Conservation (phyloP, 148 eudicot species). For the Mesembryanthemum crystallinum region DNA sequence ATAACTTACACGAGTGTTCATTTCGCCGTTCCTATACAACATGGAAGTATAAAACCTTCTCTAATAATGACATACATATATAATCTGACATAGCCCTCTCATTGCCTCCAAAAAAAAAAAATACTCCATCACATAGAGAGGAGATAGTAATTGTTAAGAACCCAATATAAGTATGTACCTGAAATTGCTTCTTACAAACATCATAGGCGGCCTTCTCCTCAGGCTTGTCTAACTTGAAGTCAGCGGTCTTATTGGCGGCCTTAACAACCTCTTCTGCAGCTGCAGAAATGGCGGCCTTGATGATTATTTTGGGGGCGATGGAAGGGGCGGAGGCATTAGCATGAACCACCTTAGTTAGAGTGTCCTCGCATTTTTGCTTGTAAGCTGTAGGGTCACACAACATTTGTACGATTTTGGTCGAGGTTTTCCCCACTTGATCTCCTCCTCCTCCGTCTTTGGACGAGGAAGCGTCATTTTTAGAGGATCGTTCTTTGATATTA, state of each 20-base stretch:
- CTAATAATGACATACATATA: too few species aligned
- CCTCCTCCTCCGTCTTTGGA: slow-evolving; percentile 11
- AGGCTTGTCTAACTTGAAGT: slow-evolving; percentile 41
- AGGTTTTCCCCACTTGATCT: slow-evolving; percentile 11
- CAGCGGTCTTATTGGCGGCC: slow-evolving; percentile 31
- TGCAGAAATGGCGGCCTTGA: slow-evolving; percentile 52
- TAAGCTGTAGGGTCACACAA: slow-evolving; percentile 61
- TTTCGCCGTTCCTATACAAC: too few species aligned
- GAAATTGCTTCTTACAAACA: slow-evolving; percentile 54
- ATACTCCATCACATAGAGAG: too few species aligned
- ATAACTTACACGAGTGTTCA: too few species aligned
- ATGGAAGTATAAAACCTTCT: too few species aligned
- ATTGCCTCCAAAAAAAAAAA: too few species aligned
- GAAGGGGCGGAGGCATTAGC: slow-evolving; percentile 22
- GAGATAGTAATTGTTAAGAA: too few species aligned
- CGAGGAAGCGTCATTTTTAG: not conserved
- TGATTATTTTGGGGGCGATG: slow-evolving; percentile 45
- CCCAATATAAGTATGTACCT: slow-evolving; percentile 20
- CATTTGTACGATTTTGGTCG: slow-evolving; percentile 37
- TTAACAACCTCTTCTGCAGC: slow-evolving; percentile 42
- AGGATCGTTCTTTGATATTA: not conserved
- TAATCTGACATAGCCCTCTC: too few species aligned
- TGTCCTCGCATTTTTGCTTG: slow-evolving; percentile 48
- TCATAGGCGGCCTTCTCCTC: slow-evolving; percentile 57
- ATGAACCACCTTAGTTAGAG: slow-evolving; percentile 38